Conservation (phyloP, 495 filamentous ascomycete genomes). For the Talaromyces adpressus region DNA sequence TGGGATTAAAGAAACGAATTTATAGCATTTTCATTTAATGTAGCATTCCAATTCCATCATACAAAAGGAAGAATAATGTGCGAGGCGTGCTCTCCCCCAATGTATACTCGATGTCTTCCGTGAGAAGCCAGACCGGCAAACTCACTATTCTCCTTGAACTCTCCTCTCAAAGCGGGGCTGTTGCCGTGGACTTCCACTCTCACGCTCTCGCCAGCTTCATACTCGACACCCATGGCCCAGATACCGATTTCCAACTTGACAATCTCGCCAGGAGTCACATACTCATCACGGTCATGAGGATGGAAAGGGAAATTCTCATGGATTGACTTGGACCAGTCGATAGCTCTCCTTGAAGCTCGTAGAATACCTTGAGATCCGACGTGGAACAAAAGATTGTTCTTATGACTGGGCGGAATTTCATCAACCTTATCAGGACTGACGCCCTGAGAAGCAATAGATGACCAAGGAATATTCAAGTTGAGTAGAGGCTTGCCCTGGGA, state of each 20-base stretch:
- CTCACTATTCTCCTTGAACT: conserved; percentile 8
- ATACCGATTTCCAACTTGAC: conserved; percentile 26
- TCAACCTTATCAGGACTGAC: conserved; percentile 8
- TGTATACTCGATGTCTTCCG: conserved; percentile 17
- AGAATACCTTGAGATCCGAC: conserved; percentile 25
- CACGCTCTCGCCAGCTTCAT: conserved; percentile 21
- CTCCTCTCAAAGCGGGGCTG: conserved; percentile 9
- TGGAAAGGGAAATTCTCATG: conserved; percentile 28
- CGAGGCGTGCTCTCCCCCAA: conserved; percentile 8
- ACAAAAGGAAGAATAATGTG: conserved; percentile 4
- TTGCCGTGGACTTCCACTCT: conserved; percentile 20
- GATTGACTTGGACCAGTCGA: conserved; percentile 18
- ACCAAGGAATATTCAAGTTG: conserved; percentile 27
- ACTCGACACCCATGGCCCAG: conserved; percentile 28
- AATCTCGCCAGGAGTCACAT: conserved; percentile 22
- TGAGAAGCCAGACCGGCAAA: conserved; percentile 2
- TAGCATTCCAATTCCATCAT: background rate
- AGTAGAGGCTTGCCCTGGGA: conserved; percentile 23
- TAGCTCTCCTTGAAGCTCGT: conserved; percentile 27
- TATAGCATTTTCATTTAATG: background rate
- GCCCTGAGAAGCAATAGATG: conserved; percentile 11
- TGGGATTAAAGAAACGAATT: background rate
- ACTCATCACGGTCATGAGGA: conserved; percentile 25
- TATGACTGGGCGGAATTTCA: conserved; percentile 22
- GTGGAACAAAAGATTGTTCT: conserved; percentile 19